Conservation (phyloP, 2,329 filamentous ascomycete genomes). For the Colletotrichum sp. region DNA sequence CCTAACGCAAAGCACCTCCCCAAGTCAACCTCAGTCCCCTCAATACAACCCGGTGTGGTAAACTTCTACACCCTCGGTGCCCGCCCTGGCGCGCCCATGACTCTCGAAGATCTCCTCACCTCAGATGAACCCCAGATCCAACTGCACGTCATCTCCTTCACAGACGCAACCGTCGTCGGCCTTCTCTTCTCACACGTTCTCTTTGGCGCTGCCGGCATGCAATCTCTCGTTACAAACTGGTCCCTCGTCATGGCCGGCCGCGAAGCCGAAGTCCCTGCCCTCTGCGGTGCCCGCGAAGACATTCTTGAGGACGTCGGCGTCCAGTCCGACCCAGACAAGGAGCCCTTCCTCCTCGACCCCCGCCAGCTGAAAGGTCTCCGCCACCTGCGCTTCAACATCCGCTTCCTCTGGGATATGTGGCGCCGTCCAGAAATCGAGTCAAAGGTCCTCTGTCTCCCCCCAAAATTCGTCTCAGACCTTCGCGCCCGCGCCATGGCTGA, state of each 20-base stretch:
- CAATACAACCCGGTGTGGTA: constrained; percentile 16
- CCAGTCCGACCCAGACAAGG: constrained; percentile 25
- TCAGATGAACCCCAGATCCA: constrained; percentile 50
- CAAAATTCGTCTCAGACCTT: constrained; percentile 30
- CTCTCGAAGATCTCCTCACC: constrained; percentile 43
- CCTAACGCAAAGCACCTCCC: constrained; percentile 43
- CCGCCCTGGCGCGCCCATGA: constrained; percentile 21
- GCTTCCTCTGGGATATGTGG: constrained; percentile 37
- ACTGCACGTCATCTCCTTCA: constrained; percentile 53
- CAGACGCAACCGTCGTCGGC: constrained; percentile 53
- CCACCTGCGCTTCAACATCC: constrained; percentile 36
- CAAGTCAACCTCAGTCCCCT: constrained; percentile 23
- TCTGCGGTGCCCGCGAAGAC: constrained; percentile 40
- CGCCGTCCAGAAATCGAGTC: constrained; percentile 35
- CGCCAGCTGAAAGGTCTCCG: constrained; percentile 29
- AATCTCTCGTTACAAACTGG: constrained; percentile 50
- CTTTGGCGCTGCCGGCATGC: constrained; percentile 50
- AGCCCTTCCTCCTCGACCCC: constrained; percentile 29
- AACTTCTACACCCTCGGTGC: constrained; percentile 25
- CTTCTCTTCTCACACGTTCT: constrained; percentile 53
- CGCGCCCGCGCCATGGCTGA: constrained; percentile 35
- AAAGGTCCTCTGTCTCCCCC: constrained; percentile 45
- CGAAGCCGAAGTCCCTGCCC: constrained; percentile 42
- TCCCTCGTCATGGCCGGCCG: constrained; percentile 46
- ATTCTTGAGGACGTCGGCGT: constrained; percentile 31